Base-by-base conservation (phyloP, 345 rosid genomes). In the Eucalyptus erythrocorys region DNA sequence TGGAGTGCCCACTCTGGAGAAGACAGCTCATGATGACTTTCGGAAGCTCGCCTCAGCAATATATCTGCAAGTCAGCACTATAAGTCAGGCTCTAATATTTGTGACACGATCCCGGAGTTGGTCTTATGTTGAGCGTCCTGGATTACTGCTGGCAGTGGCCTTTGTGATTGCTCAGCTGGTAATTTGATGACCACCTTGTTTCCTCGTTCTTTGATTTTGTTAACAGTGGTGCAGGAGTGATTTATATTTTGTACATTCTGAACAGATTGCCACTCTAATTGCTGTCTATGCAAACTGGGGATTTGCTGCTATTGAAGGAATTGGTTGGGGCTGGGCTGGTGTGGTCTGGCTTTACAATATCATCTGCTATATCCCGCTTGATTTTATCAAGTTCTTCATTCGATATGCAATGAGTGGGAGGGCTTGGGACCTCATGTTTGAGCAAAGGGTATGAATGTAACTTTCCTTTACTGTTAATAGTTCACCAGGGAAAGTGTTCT, bases 321-420 rank as follows among this genome's bases (percentile, higher is more conserved):
- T 98, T 27, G 99, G 99, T 71, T 98, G 99, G 99, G 97, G 99
- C 86, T 98, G 99, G 99, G 99, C 99, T 15, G 99, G 98, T 37
- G 99, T 98, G 86, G 95, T 98, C 89, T 98, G 99, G 99, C 97
- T 98, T 57, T 98, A 96, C 88, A 98, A 98, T 90, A 92, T 98
- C 87, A 91, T 97, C 80, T 93, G 94, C 94, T 98, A 98, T 89
- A 87, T 98, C 90, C 99, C 99, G 19, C 98, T 98, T 40, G 99
- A 98, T 90, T 85, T 95, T 90, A 93, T 98, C 88, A 98, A 97
- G 95, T 98, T 98, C 96, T 88, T 97, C 89, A 95, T 93, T 47
- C 97, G 99, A 42, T 98, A 98, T 87, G 97, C 97, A 47, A 93
- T 98, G 89, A 98, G 99, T 66, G 99, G 99, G 82, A 93, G 95